These are phyloP conservation scores for Russula sp. DNA, from an alignment of 768 basidiomycete species.

Conservation along the genomic window DNA sequence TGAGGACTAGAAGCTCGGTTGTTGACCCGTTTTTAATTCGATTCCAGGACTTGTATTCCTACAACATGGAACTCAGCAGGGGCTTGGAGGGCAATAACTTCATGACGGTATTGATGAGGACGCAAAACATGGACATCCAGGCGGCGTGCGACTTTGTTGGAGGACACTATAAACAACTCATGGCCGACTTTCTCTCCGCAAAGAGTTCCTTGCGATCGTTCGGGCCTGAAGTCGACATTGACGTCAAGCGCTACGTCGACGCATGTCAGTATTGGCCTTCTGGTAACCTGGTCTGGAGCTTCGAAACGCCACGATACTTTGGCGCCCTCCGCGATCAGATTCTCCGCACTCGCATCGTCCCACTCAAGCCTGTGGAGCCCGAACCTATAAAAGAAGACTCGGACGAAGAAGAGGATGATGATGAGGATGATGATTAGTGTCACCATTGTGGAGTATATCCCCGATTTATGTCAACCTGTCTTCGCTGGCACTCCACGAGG, in stretches of 20 bases:
- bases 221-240: conserved; percentile 47
- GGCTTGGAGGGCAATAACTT: conserved; percentile 66
- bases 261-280: conserved; percentile 58
- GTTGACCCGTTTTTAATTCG: background rate
- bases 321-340: conserved; percentile 53
- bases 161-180: conserved; percentile 47
- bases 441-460: background rate
- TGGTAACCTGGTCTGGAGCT: conserved; percentile 67
- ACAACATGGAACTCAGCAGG: conserved; percentile 68
- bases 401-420: background rate
- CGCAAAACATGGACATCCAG: conserved; percentile 52
- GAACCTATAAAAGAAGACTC: conserved; percentile 27
- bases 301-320: conserved; percentile 68
- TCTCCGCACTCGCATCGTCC: conserved; percentile 33
- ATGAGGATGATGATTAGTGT: background rate
- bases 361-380: conserved; percentile 28
- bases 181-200: conserved; percentile 49
- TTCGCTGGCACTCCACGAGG: background rate
- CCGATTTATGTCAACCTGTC: background rate
- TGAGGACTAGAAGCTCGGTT: background rate
- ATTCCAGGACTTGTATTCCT: conserved; percentile 63
- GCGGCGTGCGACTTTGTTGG: conserved; percentile 58
- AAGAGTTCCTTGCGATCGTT: conserved; percentile 50
- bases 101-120: conserved; percentile 63
- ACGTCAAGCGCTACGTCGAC: conserved; percentile 52